Evolutionary conservation across 2,329 filamentous ascomycete genomes (phyloP).

Genomic region (Bisporella sp.): DNA sequence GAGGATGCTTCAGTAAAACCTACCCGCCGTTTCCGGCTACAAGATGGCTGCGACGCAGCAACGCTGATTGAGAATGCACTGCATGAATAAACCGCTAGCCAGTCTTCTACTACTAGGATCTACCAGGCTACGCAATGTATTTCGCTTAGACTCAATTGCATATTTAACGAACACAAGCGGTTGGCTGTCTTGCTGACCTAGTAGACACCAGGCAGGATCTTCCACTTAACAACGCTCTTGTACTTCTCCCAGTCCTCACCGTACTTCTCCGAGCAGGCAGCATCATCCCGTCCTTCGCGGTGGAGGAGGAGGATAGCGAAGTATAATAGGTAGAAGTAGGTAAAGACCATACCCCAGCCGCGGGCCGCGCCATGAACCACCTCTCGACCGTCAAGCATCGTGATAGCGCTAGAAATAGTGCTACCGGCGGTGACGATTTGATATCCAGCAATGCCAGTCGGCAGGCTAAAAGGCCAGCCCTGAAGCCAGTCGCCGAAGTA

Average conservation of each 20-base stretch:
- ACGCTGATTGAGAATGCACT: too few relatives aligned
- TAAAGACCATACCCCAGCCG: slow-evolving; percentile 81
- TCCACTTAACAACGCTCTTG: slow-evolving; percentile 68
- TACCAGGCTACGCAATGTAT: too few relatives aligned
- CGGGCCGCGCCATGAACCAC: slow-evolving; percentile 65
- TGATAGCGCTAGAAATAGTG: slow-evolving; percentile 41
- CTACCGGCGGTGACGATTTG: slow-evolving; percentile 35
- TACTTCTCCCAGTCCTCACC: slow-evolving; percentile 89
- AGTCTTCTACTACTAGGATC: too few relatives aligned
- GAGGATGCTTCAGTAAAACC: too few relatives aligned
- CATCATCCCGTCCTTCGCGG: slow-evolving; percentile 79
- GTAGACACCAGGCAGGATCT: slow-evolving; percentile 74
- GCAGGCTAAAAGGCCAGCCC: slow-evolving; percentile 83
- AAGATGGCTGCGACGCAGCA: too few relatives aligned
- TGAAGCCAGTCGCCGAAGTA: slow-evolving; percentile 94
- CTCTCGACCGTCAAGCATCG: slow-evolving; percentile 46
- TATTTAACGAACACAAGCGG: too few relatives aligned
- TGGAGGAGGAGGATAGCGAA: slow-evolving; percentile 84
- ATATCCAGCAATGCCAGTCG: slow-evolving; percentile 80
- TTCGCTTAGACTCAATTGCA: too few relatives aligned
- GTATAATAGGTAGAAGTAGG: slow-evolving; percentile 92
- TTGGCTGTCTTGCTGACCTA: slow-evolving; percentile 29
- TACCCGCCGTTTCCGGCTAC: too few relatives aligned
- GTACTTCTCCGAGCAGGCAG: slow-evolving; percentile 88
- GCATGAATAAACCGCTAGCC: too few relatives aligned